Percentiles rank a stretch among this genome's conserved stretches.
These are phyloP conservation scores for Ambrosiella beaveri DNA, from an alignment of 2,329 filamentous ascomycete genomes.

Conservation along the genomic window DNA sequence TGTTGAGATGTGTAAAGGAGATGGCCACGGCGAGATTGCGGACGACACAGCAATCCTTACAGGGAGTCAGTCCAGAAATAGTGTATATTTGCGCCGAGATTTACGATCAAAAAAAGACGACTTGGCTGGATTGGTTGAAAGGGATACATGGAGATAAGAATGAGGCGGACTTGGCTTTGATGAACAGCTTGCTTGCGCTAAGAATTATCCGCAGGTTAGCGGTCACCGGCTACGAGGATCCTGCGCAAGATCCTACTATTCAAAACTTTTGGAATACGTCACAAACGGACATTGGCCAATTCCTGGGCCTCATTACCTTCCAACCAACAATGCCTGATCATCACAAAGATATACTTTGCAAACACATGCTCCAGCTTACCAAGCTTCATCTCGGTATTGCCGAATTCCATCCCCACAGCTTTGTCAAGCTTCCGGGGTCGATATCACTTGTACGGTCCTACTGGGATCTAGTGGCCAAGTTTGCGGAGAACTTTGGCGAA, in stretches of 20 bases:
- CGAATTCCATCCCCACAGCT: conserved; percentile 60
- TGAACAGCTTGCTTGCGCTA: conserved; percentile 61
- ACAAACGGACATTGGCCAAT: conserved; percentile 59
- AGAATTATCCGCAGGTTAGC: conserved; percentile 67
- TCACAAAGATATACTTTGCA: conserved; percentile 51
- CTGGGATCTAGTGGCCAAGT: conserved; percentile 63
- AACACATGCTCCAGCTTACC: conserved; percentile 74
- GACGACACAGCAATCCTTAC: conserved; percentile 57
- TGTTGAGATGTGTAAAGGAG: conserved; percentile 82
- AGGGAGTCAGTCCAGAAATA: conserved; percentile 65
- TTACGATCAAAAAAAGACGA: conserved; percentile 55
- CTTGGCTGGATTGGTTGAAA: conserved; percentile 48
- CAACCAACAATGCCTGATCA: conserved; percentile 35
- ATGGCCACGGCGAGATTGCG: conserved; percentile 63
- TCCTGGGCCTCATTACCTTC: conserved; percentile 46
- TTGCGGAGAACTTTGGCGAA: conserved; percentile 56
- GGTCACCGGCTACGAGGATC: conserved; percentile 66
- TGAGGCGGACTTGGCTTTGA: conserved; percentile 45
- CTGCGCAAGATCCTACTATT: conserved; percentile 61
- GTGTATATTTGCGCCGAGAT: conserved; percentile 64
- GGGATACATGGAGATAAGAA: conserved; percentile 40
- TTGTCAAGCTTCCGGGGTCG: conserved; percentile 65
- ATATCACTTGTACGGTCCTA: conserved; percentile 64
- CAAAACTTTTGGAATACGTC: conserved; percentile 66
- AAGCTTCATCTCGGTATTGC: conserved; percentile 87